Percentiles rank a stretch among this genome's conserved stretches.
Conservation (phyloP, 306 rosid genomes). For the Sesbania bispinosa region DNA sequence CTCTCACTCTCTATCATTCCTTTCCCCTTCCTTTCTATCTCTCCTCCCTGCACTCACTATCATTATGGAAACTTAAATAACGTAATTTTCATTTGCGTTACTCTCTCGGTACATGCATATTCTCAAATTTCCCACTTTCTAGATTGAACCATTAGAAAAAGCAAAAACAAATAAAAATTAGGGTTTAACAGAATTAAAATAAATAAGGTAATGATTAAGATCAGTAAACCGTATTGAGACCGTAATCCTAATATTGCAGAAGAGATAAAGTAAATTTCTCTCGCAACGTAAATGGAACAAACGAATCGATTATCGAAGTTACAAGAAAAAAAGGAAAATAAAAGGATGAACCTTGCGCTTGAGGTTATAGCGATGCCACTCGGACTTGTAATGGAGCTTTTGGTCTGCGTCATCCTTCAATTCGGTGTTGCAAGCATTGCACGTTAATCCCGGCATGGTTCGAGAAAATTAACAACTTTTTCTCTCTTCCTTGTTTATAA, state of each 20-base stretch:
- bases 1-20: too few species aligned
- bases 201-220: neutral
- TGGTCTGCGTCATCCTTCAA: constrained; percentile 59
- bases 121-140: neutral
- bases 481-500: too few species aligned
- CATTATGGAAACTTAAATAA: neutral
- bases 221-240: neutral
- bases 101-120: neutral
- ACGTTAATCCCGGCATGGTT: constrained; percentile 65
- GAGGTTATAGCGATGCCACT: constrained; percentile 99
- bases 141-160: neutral
- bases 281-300: neutral
- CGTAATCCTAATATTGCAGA: neutral
- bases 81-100: neutral
- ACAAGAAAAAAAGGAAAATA: neutral
- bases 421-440: constrained; percentile 92
- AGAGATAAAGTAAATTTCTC: neutral
- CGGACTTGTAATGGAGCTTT: constrained; percentile 90
- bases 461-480: too few species aligned
- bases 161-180: neutral
- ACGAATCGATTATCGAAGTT: neutral
- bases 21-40: too few species aligned
- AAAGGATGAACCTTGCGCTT: constrained; percentile 80
- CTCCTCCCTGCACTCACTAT: too few species aligned
- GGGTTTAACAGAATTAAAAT: constrained; percentile 28